A percentile compares a stretch with the other conserved stretches of the same genome.
phyloP scores from a whole-genome alignment of 257 asterid species.

The Salvia rosmarinus region DNA sequence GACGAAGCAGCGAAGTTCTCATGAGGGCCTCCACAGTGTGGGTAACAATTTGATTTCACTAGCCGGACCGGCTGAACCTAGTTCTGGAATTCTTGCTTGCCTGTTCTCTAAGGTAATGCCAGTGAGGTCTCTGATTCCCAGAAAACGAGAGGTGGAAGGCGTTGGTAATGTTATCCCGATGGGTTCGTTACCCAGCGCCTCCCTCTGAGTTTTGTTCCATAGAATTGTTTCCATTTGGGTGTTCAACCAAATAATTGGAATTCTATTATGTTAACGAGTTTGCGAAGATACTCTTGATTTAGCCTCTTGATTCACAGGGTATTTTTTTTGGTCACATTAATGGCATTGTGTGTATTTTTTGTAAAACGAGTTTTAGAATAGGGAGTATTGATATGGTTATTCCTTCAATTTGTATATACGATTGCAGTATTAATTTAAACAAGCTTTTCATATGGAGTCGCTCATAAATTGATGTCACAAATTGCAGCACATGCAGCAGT shows the following conservation, averaged over 20 bases:
- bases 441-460: too few relatives aligned
- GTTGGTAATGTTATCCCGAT: conserved; percentile 60
- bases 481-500: too few relatives aligned
- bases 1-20: conserved; percentile 41
- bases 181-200: conserved; percentile 72
- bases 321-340: conserved; percentile 31
- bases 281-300: conserved; percentile 18
- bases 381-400: too few relatives aligned
- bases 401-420: too few relatives aligned
- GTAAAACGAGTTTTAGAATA: conserved; percentile 37
- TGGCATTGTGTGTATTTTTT: conserved; percentile 23
- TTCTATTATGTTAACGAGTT: conserved; percentile 22
- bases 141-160: conserved; percentile 43
- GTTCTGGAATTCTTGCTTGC: conserved; percentile 58
- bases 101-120: conserved; percentile 69
- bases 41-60: conserved; percentile 37
- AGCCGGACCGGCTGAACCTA: conserved; percentile 42
- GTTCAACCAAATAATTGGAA: conserved; percentile 16
- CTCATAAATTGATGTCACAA: too few relatives aligned
- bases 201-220: conserved; percentile 47
- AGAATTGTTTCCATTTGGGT: not conserved
- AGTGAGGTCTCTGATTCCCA: conserved; percentile 37
- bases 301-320: conserved; percentile 22
- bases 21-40: conserved; percentile 28
- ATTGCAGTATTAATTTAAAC: too few relatives aligned